Evolutionary conservation across 805 yeast species (phyloP), one percentile per base, ranked within the genome.

Genomic region (Kodamaea lidongshanica): DNA sequence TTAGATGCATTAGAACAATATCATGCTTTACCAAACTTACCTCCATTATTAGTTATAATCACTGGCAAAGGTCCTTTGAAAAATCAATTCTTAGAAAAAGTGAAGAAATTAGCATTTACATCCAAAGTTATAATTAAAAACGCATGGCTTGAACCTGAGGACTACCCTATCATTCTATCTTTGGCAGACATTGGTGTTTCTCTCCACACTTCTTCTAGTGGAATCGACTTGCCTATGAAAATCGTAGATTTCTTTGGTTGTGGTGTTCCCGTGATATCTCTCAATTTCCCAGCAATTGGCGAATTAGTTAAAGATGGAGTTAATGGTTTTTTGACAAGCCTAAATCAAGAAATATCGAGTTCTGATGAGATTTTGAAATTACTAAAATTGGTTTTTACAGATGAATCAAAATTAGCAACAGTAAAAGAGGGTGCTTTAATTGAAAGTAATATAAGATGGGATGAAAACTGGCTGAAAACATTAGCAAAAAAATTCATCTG

Each of bases 201-300:
- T 1, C 61, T 92, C 38, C 99, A 92, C 54, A 72, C 79, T 4
- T 88, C 97, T 0, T 81, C 94, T 25, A 82, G 95, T 26, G 98
- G 99, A 0, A 67, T 83, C 34, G 99, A 92, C 48, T 66, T 92
- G 35, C 99, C 99, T 1, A 92, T 92, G 99, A 92, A 92, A 54
- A 83, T 92, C 19, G 79, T 89, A 5, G 99, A 92, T 48, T 77
- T 89, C 72, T 88, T 89, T 63, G 98, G 98, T 0, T 83, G 92
- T 40, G 97, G 97, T 0, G 61, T 92, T 8, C 99, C 98, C 1
- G 96, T 87, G 0, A 63, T 88, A 3, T 74, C 95, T 0, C 62
- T 88, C 35, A 61, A 67, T 20, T 92, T 85, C 51, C 75, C 80
- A 0, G 89, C 95, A 2, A 67, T 89, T 9, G 62, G 64, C 5